Base-by-base conservation (phyloP, 2,329 filamentous ascomycete species). In the Talaromyces funiculosus region DNA sequence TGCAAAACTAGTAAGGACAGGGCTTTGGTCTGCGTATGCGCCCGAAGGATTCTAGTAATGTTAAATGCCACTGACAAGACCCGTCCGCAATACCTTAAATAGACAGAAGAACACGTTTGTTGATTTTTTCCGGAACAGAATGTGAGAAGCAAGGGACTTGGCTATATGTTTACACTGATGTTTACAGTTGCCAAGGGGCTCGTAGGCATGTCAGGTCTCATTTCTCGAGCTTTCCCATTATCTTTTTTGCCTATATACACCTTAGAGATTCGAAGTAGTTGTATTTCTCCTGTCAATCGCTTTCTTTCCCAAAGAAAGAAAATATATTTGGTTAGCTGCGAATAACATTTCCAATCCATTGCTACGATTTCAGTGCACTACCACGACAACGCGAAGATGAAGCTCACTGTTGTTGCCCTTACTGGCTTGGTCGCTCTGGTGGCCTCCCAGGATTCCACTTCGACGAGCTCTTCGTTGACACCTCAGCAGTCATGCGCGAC, bases 341-440 rank as follows among this genome's bases (percentile, higher is more conserved):
- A 22, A 10, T 24, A 29, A 2, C 31, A 9, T 35, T 35, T 24
- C n/a, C 18, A 14, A 31, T 49, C 20, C 14, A 4, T n/a, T n/a
- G n/a, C 9, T 31, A 10, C 3, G 26, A 16, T 40, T 9, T 26
- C 51, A 29, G 51, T 18, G 6, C 12, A 26, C 3, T 31, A 12
- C 12, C 12, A 38, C 10, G 5, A 24, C 37, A 14, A 45, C 31
- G 26, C 33, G 16, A 73, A 66, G 59, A 77, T 77, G 75, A 77
- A 76, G 72, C 65, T 79, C 74, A 74, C 71, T 62, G 61, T 77
- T 62, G 64, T 78, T 65, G 71, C 79, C 65, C 65, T 81, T 63
- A 71, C 75, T 61, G 73, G 77, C 63, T 72, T 83, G 63, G 69
- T 76, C 65, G 76, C 74, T 65, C 69, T 78, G 65, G 78, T 71